A percentile compares a stretch with the other conserved stretches of the same genome.
Evolutionary conservation across 768 basidiomycete genomes (phyloP).

Genomic region (Inosperma sp.): DNA sequence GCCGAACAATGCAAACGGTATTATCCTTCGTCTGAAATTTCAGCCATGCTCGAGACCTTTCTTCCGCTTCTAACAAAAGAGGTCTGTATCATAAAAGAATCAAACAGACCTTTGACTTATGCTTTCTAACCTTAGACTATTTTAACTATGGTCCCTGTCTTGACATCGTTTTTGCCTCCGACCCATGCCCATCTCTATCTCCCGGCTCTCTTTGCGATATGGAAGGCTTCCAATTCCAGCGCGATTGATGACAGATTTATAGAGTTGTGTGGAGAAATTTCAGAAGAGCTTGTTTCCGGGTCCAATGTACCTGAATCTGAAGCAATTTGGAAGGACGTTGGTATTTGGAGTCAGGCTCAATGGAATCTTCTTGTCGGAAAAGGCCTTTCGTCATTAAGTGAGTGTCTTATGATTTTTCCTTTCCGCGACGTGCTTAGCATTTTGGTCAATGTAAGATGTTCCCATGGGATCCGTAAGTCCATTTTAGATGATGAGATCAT

Average conservation of each 20-base stretch:
- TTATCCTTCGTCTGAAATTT: conserved; percentile 60
- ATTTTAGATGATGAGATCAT: conserved; percentile 10
- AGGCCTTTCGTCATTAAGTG: conserved; percentile 77
- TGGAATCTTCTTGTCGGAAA: conserved; percentile 83
- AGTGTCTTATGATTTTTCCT: conserved; percentile 16
- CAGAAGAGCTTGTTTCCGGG: conserved; percentile 68
- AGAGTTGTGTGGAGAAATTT: conserved; percentile 62
- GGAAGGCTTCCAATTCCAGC: conserved; percentile 76
- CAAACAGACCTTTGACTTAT: background rate
- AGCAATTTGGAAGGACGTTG: conserved; percentile 74
- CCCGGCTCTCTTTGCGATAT: conserved; percentile 66
- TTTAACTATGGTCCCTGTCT: conserved; percentile 66
- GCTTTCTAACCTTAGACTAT: conserved; percentile 42
- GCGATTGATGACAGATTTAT: conserved; percentile 71
- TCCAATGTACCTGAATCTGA: conserved; percentile 48
- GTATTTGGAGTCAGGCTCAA: conserved; percentile 82
- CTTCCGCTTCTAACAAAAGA: conserved; percentile 67
- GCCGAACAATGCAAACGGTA: conserved; percentile 72
- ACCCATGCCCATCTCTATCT: conserved; percentile 63
- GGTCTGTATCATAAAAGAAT: conserved; percentile 31
- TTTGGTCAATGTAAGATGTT: conserved; percentile 46
- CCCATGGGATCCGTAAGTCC: conserved; percentile 66
- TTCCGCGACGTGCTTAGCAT: background rate
- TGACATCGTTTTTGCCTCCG: conserved; percentile 75
- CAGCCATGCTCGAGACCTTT: conserved; percentile 66